Evolutionary conservation across 208 protist species (phyloP), one percentile per base, ranked within the genome.

Genomic region (Tritrichomonas foetus): DNA sequence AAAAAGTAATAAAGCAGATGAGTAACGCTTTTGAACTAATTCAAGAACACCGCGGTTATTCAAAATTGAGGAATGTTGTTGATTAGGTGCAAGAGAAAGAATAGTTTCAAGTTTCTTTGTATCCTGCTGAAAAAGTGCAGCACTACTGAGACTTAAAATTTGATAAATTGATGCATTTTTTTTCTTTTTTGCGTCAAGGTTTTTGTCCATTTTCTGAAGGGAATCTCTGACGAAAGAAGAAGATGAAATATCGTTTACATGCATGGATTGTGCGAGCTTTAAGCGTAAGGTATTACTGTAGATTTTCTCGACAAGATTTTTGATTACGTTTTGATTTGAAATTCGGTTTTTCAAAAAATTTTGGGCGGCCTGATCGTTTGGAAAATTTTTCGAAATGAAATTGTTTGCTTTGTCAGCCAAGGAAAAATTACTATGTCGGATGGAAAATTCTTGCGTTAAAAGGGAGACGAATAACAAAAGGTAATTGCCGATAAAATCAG

Each of bases 11-110:
- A 89, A 57, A 20, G 78, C 41, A 20, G 78, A 89, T 61, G 78
- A 89, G 39, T 89, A 89, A 27, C 41, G 53, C 47, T 89, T 47
- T 57, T 89, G 44, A n/a, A 57, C 16, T 39, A 89, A 44, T 53
- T 89, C 78, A 89, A 44, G 44, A 14, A 89, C 47, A 89, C 78
- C 78, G 13, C 47, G 13, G 47, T 89, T 89, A 89, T 89, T 89
- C 2, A 89, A 8, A 39, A 89, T 39, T n/a, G 47, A 33, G 14
- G 41, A 20, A 61, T 89, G 27, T 61, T 44, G 9, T 53, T 9
- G 47, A 89, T 89, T 39, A 53, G 41, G 41, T 33, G 27, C 30
- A 13, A 22, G 9, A 36, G 44, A 44, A 39, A 89, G 41, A 57
- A 57, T 39, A 33, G 20, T 57, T 3, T 47, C 78, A 36, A 33